phyloP scores from a whole-genome alignment of 2,329 filamentous ascomycete genomes.

The Truncatella angustata region DNA sequence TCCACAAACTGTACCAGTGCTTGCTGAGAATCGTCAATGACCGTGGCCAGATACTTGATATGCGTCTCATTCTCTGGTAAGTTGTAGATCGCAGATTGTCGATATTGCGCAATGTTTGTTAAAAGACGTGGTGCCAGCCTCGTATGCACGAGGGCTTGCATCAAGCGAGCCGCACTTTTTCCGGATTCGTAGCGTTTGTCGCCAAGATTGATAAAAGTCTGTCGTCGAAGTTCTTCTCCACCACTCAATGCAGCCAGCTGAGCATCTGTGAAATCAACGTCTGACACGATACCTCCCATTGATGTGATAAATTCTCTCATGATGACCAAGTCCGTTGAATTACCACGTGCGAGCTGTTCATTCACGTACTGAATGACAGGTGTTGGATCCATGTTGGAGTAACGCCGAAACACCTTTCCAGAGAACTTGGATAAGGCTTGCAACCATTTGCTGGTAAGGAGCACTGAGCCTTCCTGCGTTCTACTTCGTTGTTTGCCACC shows the following conservation, averaged over 20 bases:
- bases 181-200: constrained; percentile 78
- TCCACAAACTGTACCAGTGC: constrained; percentile 87
- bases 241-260: constrained; percentile 88
- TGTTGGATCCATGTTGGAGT: constrained; percentile 76
- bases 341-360: constrained; percentile 75
- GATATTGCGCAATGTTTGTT: constrained; percentile 87
- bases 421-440: constrained; percentile 88
- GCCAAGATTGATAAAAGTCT: constrained; percentile 75
- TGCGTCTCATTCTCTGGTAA: constrained; percentile 71
- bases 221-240: constrained; percentile 73
- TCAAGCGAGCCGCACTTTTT: constrained; percentile 74
- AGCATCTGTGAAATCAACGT: constrained; percentile 82
- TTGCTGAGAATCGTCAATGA: constrained; percentile 86
- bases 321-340: constrained; percentile 87
- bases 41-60: constrained; percentile 83
- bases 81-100: constrained; percentile 80
- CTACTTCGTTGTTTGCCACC: constrained; percentile 61
- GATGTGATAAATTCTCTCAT: constrained; percentile 85
- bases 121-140: constrained; percentile 78
- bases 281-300: constrained; percentile 91
- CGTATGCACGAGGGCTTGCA: constrained; percentile 75
- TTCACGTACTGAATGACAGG: constrained; percentile 90
- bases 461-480: constrained; percentile 59
- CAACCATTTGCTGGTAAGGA: constrained; percentile 87
- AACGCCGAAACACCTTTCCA: constrained; percentile 84